These are phyloP conservation scores for Xylaria sp. DNA, from an alignment of 2,329 filamentous ascomycete genomes.

Conservation along the genomic window DNA sequence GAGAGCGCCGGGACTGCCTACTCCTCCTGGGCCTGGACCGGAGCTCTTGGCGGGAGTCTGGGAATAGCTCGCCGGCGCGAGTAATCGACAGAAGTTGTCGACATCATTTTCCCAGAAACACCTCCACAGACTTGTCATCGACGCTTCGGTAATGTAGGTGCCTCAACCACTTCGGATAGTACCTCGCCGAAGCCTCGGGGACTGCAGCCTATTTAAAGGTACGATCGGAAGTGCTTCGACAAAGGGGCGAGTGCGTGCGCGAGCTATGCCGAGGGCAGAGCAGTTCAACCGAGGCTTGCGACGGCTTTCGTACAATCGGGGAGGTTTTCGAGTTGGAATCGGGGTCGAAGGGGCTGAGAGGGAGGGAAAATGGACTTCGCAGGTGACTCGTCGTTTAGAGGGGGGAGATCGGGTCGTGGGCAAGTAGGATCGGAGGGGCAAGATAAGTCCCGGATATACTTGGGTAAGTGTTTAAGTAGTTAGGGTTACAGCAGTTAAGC, in stretches of 20 bases:
- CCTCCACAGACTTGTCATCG: constrained; percentile 76
- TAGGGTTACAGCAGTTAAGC: constrained; percentile 2
- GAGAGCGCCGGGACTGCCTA: constrained; percentile 55
- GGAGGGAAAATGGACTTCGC: constrained; percentile 1
- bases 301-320: constrained; percentile 11
- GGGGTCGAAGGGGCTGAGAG: neutral
- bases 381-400: constrained; percentile 11
- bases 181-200: constrained; percentile 87
- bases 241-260: constrained; percentile 25
- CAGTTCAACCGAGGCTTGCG: constrained; percentile 10
- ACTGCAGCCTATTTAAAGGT: constrained; percentile 95
- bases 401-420: neutral
- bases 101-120: constrained; percentile 97
- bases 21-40: constrained; percentile 51
- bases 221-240: constrained; percentile 56
- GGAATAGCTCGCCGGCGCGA: constrained; percentile 74
- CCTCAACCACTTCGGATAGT: constrained; percentile 65
- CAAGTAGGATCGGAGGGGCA: constrained; percentile 25
- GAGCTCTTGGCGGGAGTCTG: constrained; percentile 65
- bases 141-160: constrained; percentile 64
- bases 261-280: constrained; percentile 32
- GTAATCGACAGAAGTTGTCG: constrained; percentile 89
- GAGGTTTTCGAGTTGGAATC: constrained; percentile 1
- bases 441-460: constrained; percentile 31
- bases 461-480: too few species aligned